Conservation (phyloP, 495 filamentous ascomycete species). For the Neurospora sublineolata region DNA sequence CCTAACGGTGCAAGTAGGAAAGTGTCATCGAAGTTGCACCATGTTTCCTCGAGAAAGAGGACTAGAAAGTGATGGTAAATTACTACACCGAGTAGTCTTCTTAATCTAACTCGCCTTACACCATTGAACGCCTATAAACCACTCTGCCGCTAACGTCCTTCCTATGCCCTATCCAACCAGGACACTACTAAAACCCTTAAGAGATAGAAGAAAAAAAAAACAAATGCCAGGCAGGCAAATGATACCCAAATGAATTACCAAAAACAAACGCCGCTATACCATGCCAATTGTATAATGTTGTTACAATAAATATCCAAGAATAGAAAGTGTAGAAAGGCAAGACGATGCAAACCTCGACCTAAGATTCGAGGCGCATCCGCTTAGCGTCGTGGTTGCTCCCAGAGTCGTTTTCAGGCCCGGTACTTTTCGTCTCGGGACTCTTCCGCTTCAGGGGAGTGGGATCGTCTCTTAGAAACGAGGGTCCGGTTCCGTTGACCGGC, state of each 20-base stretch:
- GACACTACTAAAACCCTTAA: not conserved
- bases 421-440: conserved; percentile 33
- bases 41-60: not conserved
- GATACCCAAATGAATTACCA: not conserved
- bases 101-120: not conserved
- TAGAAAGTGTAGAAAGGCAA: not conserved
- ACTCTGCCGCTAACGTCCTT: not conserved
- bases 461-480: conserved; percentile 53
- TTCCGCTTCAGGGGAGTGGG: conserved; percentile 31
- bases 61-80: not conserved
- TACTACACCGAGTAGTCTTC: not conserved
- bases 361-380: not conserved
- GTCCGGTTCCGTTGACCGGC: conserved; percentile 60
- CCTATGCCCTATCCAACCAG: not conserved
- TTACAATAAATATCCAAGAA: not conserved
- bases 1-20: not conserved
- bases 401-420: conserved; percentile 19
- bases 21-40: not conserved
- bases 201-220: not conserved
- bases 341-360: not conserved
- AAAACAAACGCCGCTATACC: not conserved
- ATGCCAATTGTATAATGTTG: not conserved
- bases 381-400: not conserved
- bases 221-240: not conserved
- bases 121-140: not conserved